phyloP scores from a whole-genome alignment of 2,329 filamentous ascomycete genomes.

The Colletotrichum tropicicola region DNA sequence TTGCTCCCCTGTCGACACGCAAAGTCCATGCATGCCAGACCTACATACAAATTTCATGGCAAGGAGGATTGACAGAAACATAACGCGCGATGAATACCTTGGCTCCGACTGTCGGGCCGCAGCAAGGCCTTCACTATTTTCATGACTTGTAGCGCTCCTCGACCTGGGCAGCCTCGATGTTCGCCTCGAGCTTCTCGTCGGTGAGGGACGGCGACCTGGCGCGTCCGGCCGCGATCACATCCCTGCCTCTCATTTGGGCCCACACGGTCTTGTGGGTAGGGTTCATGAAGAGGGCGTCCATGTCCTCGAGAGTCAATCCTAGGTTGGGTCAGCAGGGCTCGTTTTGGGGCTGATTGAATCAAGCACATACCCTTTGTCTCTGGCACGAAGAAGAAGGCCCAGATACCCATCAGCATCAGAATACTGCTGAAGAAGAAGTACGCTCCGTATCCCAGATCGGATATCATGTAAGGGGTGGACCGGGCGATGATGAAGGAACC shows the following conservation, averaged over 20 bases:
- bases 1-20: too few species aligned
- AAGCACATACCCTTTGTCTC: conserved; percentile 55
- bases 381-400: conserved; percentile 58
- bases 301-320: conserved; percentile 56
- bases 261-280: conserved; percentile 44
- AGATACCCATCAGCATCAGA: conserved; percentile 54
- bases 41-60: too few species aligned
- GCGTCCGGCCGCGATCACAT: conserved; percentile 1
- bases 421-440: conserved; percentile 62
- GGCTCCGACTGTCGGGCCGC: neutral
- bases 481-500: conserved; percentile 50
- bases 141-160: conserved; percentile 22
- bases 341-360: too few species aligned
- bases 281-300: conserved; percentile 47
- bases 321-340: neutral
- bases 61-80: too few species aligned
- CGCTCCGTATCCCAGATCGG: conserved; percentile 54
- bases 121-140: neutral
- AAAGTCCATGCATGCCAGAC: too few species aligned
- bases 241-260: conserved; percentile 33
- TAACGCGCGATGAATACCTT: neutral
- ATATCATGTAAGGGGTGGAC: conserved; percentile 51
- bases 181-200: conserved; percentile 28
- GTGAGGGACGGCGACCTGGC: conserved; percentile 19
- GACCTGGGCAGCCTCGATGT: conserved; percentile 22